These are phyloP conservation scores for Raffaelea deltoideospora DNA, from an alignment of 2,329 filamentous ascomycete genomes.

Conservation along the genomic window DNA sequence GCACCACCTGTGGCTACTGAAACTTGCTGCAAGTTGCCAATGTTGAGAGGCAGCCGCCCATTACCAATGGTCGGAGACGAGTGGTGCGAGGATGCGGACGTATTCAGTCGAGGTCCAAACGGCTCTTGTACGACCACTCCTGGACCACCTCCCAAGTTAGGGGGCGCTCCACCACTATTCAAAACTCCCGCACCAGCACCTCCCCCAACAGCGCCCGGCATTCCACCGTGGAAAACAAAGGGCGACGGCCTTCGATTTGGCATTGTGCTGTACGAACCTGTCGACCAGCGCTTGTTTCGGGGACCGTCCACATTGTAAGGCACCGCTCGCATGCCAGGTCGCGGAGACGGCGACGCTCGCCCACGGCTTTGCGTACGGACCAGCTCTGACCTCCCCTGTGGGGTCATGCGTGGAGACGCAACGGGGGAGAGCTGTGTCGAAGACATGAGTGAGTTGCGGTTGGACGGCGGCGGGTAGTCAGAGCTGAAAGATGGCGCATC, in stretches of 20 bases:
- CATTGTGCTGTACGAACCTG: conserved; percentile 51
- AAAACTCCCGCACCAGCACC: conserved; percentile 1
- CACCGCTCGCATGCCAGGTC: conserved; percentile 50
- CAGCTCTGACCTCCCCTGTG: conserved; percentile 43
- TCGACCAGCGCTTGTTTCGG: conserved; percentile 64
- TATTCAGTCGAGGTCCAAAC: conserved; percentile 36
- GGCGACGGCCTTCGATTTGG: conserved; percentile 41
- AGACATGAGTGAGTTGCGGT: conserved; percentile 55
- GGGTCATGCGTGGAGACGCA: conserved; percentile 51
- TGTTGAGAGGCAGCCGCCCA: conserved; percentile 35
- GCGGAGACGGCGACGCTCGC: conserved; percentile 56
- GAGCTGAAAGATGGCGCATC: conserved; percentile 53
- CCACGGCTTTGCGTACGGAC: conserved; percentile 52
- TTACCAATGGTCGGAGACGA: conserved; percentile 33
- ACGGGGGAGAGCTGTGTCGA: conserved; percentile 59
- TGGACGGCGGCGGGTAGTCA: conserved; percentile 51
- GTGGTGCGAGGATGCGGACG: conserved; percentile 25
- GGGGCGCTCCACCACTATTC: no score
- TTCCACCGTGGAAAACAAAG: conserved; percentile 42
- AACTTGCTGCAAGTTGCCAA: conserved; percentile 38
- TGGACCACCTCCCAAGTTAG: no score
- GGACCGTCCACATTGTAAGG: conserved; percentile 55
- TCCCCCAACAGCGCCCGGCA: background rate
- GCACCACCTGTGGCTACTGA: conserved; percentile 28
- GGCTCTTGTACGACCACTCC: no score